Conservation (phyloP, 1,284 basidiomycete species). For the Puccinia triticina region DNA sequence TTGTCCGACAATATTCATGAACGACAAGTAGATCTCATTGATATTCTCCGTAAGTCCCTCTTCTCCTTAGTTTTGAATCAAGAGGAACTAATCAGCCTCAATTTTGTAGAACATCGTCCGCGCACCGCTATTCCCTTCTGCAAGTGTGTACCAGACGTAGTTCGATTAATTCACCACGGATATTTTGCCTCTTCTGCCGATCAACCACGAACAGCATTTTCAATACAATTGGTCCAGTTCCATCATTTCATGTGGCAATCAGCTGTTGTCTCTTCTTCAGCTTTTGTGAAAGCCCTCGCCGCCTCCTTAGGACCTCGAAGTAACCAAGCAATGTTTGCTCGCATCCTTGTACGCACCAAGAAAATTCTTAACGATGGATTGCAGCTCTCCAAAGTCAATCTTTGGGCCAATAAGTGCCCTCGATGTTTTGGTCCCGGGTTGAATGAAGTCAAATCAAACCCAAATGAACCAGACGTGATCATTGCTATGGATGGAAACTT, state of each 20-base stretch:
- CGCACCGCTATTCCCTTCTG: too few relatives aligned
- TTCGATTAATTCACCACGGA: too few relatives aligned
- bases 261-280: neutral
- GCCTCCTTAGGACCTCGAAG: neutral
- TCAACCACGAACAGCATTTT: too few relatives aligned
- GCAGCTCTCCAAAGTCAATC: neutral
- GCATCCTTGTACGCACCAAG: neutral
- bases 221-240: too few relatives aligned
- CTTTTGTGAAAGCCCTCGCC: neutral
- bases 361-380: neutral
- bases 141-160: too few relatives aligned
- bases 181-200: too few relatives aligned
- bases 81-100: too few relatives aligned
- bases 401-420: neutral
- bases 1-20: neutral
- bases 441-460: neutral
- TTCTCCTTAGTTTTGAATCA: too few relatives aligned
- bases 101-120: too few relatives aligned
- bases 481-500: slow-evolving; percentile 1
- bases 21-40: neutral
- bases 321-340: neutral
- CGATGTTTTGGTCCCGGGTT: too few relatives aligned
- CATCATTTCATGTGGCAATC: too few relatives aligned
- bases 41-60: too few relatives aligned
- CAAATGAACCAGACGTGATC: slow-evolving; percentile 1